phyloP scores from a whole-genome alignment of 257 asterid species.

The Fraxinus pennsylvanica region DNA sequence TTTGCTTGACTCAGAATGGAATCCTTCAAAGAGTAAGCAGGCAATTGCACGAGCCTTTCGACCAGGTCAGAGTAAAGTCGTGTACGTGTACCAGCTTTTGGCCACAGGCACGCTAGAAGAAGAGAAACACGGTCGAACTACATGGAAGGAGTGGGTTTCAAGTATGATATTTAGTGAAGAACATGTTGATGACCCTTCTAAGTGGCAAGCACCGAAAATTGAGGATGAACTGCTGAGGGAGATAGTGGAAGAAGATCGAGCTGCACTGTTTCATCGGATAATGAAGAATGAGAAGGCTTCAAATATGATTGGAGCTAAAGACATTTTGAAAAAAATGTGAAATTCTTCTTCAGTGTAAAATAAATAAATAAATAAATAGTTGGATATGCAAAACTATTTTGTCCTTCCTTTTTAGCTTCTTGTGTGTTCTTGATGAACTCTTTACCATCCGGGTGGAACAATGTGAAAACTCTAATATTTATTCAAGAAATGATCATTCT shows the following conservation, averaged over 20 bases:
- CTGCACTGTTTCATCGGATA: conserved; percentile 73
- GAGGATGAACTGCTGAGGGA: conserved; percentile 90
- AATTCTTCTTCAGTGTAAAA: neutral
- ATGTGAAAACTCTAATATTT: neutral
- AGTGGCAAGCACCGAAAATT: conserved; percentile 93
- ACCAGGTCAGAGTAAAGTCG: conserved; percentile 96
- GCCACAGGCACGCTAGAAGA: conserved; percentile 89
- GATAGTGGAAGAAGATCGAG: conserved; percentile 95
- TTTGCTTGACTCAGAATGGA: conserved; percentile 93
- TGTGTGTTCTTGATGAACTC: neutral
- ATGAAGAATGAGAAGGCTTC: conserved; percentile 99
- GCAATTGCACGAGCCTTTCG: conserved; percentile 93
- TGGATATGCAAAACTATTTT: neutral
- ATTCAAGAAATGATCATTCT: neutral
- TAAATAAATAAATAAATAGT: neutral
- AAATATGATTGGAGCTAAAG: conserved; percentile 74
- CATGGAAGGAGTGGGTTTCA: conserved; percentile 99
- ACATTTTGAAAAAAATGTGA: conserved; percentile 39
- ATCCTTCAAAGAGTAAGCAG: conserved; percentile 95
- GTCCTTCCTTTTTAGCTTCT: neutral
- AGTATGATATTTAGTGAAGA: conserved; percentile 98
- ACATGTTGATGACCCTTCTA: conserved; percentile 85
- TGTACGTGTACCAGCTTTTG: conserved; percentile 85
- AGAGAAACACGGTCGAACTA: conserved; percentile 82
- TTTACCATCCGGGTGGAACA: neutral